A percentile compares a stretch with the other conserved stretches of the same genome.
Conservation (phyloP, 306 rosid species). For the Gillenia trifoliata region DNA sequence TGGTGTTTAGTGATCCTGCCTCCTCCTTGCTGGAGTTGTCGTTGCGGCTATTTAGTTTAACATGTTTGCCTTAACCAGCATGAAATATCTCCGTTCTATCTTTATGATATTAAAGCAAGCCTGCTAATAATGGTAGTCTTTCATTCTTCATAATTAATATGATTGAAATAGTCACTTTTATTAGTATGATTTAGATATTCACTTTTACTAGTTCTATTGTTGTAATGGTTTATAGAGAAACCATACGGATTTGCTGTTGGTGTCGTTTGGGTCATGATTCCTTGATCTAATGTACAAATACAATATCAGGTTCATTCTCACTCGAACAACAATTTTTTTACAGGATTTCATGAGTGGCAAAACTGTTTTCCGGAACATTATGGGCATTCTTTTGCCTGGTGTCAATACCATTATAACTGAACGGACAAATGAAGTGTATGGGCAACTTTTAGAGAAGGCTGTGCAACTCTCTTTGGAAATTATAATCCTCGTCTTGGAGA, state of each 20-base stretch:
- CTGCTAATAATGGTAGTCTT: background rate
- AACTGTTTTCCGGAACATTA: constrained; percentile 79
- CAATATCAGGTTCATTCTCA: background rate
- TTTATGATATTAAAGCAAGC: background rate
- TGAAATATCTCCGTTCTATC: background rate
- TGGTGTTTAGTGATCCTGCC: background rate
- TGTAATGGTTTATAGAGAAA: background rate
- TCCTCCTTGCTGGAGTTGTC: background rate
- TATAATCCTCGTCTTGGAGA: constrained; percentile 71
- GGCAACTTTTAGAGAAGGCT: constrained; percentile 82
- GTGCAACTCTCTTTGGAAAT: constrained; percentile 88
- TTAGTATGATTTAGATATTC: background rate
- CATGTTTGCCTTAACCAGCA: background rate
- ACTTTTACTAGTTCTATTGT: background rate
- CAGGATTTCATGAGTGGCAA: constrained; percentile 99
- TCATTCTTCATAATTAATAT: background rate
- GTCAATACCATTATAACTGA: constrained; percentile 67
- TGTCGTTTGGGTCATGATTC: background rate
- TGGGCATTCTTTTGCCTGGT: constrained; percentile 86
- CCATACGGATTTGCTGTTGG: background rate
- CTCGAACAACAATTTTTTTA: constrained; percentile 11
- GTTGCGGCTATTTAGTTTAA: background rate
- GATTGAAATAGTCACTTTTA: too few species aligned
- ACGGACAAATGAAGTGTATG: constrained; percentile 70
- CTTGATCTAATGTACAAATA: background rate